Base-by-base conservation (phyloP, 1,284 basidiomycete species). In the Athelia sp. region DNA sequence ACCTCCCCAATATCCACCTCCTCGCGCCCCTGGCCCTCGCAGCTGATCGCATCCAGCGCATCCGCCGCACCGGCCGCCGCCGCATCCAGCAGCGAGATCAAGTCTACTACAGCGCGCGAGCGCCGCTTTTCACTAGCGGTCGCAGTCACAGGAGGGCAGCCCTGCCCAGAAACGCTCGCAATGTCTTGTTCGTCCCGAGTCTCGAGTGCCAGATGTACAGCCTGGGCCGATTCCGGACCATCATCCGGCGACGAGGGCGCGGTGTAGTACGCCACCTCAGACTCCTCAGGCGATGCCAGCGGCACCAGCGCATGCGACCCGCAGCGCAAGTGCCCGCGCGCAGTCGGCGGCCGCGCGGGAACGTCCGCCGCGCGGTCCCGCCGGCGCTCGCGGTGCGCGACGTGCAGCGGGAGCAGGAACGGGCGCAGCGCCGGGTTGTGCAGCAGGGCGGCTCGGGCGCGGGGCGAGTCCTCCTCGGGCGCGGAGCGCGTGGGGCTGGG, bases 361-460 rank as follows among this genome's bases (percentile, higher is more conserved):
- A 21, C 11, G 13, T 13, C 40, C 11, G 14, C 21, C 40, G 11
- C 19, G 40, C 13, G 13, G 11, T 21, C 11, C 10, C 13, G 19
- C 40, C 21, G 14, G 21, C n/a, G 43, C 10, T 44, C 17, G 15
- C 43, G 18, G 8, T 26, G 18, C 4, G 44, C 62, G 32, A 54
- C 50, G 23, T 50, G 51, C 4, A 51, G 35, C n/a, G 56, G 57
- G 15, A 57, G 52, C 15, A 56, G 21, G 34, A 55, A 36, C 17
- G 53, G 50, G 19, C 52, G 40, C 17, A 52, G 36, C 9, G 10
- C 29, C 24, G 23, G 14, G 21, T 31, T 23, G n/a, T 45, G 38
- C 21, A 26, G 43, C 17, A 26, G 43, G n/a, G 43, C 15, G 15
- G 10, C n/a, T 22, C 10, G 23, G 21, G 23, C 8, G 43, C n/a